Percentiles rank a stretch among this genome's conserved stretches.
phyloP scores from a whole-genome alignment of 305 asterid genomes.

The Solanum hybrid region DNA sequence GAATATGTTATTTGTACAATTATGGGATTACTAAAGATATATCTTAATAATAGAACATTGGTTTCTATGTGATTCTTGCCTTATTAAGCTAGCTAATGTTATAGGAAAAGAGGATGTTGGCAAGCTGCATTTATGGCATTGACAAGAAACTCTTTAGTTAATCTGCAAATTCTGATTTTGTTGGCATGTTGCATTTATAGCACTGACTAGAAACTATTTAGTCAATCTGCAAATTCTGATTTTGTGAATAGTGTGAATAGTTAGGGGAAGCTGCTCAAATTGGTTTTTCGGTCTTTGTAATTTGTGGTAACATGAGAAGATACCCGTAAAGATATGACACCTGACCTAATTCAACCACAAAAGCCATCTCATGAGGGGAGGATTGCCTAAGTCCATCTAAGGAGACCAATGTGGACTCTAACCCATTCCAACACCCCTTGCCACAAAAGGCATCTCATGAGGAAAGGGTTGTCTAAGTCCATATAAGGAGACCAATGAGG shows the following conservation, averaged over 20 bases:
- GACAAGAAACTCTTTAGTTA: not conserved
- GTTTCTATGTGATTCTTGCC: not conserved
- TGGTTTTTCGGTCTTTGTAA: not conserved
- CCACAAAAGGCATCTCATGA: not conserved
- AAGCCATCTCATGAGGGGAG: not conserved
- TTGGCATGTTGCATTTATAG: not conserved
- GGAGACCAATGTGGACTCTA: not conserved
- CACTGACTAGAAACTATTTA: not conserved
- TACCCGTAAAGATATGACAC: not conserved
- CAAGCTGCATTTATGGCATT: not conserved
- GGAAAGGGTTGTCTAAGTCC: not conserved
- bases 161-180: not conserved
- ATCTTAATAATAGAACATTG: not conserved
- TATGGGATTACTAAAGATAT: not conserved
- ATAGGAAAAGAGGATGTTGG: not conserved
- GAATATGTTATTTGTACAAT: not conserved
- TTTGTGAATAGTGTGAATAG: not conserved
- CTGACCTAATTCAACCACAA: not conserved
- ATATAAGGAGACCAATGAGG: not conserved
- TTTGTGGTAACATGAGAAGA: not conserved
- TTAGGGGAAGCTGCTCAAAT: not conserved
- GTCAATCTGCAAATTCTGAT: not conserved
- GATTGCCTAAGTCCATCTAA: not conserved
- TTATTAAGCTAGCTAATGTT: not conserved
- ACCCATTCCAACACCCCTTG: not conserved